Percentiles rank a stretch among this genome's conserved stretches.
These are phyloP conservation scores for Moesziomyces parantarcticus DNA, from an alignment of 1,284 basidiomycete genomes.

Conservation along the genomic window DNA sequence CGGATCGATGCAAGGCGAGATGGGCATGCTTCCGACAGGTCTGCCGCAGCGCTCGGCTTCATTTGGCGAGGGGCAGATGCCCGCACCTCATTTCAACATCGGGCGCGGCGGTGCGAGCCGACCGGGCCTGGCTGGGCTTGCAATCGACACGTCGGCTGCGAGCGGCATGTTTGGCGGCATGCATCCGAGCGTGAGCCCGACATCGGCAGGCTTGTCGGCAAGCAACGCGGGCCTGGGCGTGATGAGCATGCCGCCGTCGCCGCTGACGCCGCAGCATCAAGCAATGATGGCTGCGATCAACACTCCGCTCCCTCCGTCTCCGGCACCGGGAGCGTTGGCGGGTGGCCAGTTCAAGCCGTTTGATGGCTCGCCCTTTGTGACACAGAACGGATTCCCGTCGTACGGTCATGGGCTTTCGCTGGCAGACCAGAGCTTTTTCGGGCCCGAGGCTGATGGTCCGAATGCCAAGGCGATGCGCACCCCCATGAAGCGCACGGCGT, in stretches of 20 bases:
- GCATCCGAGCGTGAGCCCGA: slow-evolving; percentile 32
- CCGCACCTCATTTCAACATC: slow-evolving; percentile 36
- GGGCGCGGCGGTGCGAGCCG: slow-evolving; percentile 12
- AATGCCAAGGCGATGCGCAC: slow-evolving; percentile 58
- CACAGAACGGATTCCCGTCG: slow-evolving; percentile 27
- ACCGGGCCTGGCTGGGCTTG: slow-evolving; percentile 30
- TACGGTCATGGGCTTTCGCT: slow-evolving; percentile 17
- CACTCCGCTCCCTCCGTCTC: slow-evolving; percentile 58
- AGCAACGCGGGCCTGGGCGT: slow-evolving; percentile 47
- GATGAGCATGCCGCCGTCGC: slow-evolving; percentile 50
- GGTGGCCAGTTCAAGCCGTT: slow-evolving; percentile 39
- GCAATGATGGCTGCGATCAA: slow-evolving; percentile 59
- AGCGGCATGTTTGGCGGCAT: slow-evolving; percentile 33
- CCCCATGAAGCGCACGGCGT: slow-evolving; percentile 55
- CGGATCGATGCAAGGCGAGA: slow-evolving; percentile 35
- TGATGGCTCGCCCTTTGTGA: slow-evolving; percentile 20
- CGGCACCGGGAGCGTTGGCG: slow-evolving; percentile 35
- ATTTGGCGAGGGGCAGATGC: slow-evolving; percentile 49
- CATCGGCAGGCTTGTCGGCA: slow-evolving; percentile 37
- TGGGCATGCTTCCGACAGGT: slow-evolving; percentile 27
- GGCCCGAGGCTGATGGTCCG: slow-evolving; percentile 35
- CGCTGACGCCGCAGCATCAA: slow-evolving; percentile 46
- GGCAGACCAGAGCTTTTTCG: slow-evolving; percentile 34
- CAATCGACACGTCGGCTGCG: slow-evolving; percentile 49
- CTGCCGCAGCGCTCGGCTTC: slow-evolving; percentile 43